Percentiles rank a stretch among this genome's conserved stretches.
phyloP scores from a whole-genome alignment of 2,329 filamentous ascomycete species.

The Aspergillus candidus region DNA sequence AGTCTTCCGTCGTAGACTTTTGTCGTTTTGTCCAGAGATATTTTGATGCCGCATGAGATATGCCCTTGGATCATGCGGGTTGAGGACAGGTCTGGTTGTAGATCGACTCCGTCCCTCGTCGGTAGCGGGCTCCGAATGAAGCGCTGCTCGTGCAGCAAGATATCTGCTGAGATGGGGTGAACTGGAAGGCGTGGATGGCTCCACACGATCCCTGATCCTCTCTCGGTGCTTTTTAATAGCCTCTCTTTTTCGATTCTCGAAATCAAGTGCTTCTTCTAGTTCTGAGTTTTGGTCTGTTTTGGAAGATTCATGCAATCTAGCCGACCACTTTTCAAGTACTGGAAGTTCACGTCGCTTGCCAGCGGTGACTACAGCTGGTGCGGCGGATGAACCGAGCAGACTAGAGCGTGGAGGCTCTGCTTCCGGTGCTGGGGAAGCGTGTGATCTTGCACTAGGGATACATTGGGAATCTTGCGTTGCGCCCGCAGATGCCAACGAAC shows the following conservation, averaged over 20 bases:
- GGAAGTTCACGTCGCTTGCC: conserved; percentile 15
- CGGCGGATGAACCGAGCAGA: neutral
- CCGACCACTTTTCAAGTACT: conserved; percentile 20
- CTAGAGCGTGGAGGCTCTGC: neutral
- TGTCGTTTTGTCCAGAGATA: neutral
- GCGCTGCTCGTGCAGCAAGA: conserved; percentile 24
- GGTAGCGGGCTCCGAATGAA: conserved; percentile 7
- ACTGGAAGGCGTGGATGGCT: conserved; percentile 3
- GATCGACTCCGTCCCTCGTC: neutral
- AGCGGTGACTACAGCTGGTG: neutral
- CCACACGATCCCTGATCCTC: conserved; percentile 9
- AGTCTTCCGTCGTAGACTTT: conserved; percentile 12
- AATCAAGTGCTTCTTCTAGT: conserved; percentile 31
- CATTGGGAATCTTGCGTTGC: neutral
- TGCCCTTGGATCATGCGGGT: conserved; percentile 25
- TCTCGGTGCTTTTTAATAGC: conserved; percentile 24
- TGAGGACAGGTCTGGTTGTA: conserved; percentile 6
- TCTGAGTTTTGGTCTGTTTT: conserved; percentile 11
- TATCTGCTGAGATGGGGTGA: conserved; percentile 29
- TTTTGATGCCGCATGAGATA: conserved; percentile 23
- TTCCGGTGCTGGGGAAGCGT: neutral
- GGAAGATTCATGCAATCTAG: conserved; percentile 15
- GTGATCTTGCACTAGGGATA: neutral
- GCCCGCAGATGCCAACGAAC: neutral
- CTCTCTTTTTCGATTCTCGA: conserved; percentile 34